phyloP scores from a whole-genome alignment of 2,329 filamentous ascomycete genomes.

The Alternaria dauci region DNA sequence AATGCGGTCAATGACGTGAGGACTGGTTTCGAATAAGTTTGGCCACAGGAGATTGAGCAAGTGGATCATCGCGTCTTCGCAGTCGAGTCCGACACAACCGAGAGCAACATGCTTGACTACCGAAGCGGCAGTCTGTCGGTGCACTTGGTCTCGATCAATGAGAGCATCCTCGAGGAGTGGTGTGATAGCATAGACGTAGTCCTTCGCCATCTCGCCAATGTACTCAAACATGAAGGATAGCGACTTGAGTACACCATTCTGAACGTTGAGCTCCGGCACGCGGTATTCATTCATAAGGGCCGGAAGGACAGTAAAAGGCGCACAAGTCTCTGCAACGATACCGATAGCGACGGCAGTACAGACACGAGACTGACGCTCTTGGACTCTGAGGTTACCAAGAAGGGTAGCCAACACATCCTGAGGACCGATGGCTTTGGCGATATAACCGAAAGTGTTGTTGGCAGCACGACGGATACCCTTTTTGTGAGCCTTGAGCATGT shows the following conservation, averaged over 20 bases:
- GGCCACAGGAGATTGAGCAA: slow-evolving; percentile 95
- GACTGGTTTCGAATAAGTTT: slow-evolving; percentile 96
- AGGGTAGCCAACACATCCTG: slow-evolving; percentile 96
- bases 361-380: slow-evolving; percentile 96
- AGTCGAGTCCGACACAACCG: slow-evolving; percentile 95
- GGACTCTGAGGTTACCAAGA: slow-evolving; percentile 94
- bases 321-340: slow-evolving; percentile 97
- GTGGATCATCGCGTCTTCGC: slow-evolving; percentile 98
- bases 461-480: slow-evolving; percentile 98
- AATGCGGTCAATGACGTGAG: slow-evolving; percentile 97
- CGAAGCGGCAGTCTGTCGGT: slow-evolving; percentile 93
- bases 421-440: slow-evolving; percentile 97
- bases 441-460: slow-evolving; percentile 99
- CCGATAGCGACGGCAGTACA: slow-evolving; percentile 98
- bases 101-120: slow-evolving; percentile 98
- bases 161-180: slow-evolving; percentile 95
- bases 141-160: slow-evolving; percentile 97
- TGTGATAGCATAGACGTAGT: slow-evolving; percentile 98
- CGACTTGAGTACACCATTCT: slow-evolving; percentile 97
- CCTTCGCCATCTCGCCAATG: slow-evolving; percentile 99
- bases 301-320: slow-evolving; percentile 97
- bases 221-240: slow-evolving; percentile 98
- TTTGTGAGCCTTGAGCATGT: slow-evolving; percentile 99
- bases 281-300: slow-evolving; percentile 99
- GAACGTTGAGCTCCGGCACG: slow-evolving; percentile 96